A percentile compares a stretch with the other conserved stretches of the same genome.
These are phyloP conservation scores for Lablab purpureus DNA, from an alignment of 306 rosid genomes.

Conservation along the genomic window DNA sequence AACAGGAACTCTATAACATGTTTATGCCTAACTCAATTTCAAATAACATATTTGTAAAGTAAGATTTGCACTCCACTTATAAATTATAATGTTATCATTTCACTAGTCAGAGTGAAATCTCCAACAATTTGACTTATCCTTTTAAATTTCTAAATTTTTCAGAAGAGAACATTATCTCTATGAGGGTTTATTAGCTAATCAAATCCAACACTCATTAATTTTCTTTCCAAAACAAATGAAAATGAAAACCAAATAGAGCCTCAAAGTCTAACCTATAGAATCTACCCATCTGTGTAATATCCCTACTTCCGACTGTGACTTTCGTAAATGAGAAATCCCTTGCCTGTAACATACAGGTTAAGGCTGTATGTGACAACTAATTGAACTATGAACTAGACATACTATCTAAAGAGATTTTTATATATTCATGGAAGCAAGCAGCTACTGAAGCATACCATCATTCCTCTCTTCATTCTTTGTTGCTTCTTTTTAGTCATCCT, in stretches of 20 bases:
- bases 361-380: neutral
- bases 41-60: too few species aligned
- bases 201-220: neutral
- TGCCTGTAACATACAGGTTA: neutral
- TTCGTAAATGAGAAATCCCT: neutral
- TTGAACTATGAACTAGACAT: conserved; percentile 1
- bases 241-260: neutral
- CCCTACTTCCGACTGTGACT: neutral
- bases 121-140: neutral
- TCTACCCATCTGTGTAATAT: neutral
- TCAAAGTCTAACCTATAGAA: neutral
- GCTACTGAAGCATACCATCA: conserved; percentile 61
- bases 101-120: too few species aligned
- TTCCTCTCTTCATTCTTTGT: conserved; percentile 64
- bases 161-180: neutral
- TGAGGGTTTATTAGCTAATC: neutral
- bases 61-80: neutral
- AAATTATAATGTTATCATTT: too few species aligned
- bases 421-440: conserved; percentile 37
- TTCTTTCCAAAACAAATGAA: neutral
- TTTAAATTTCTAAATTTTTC: neutral
- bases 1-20: too few species aligned
- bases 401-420: conserved; percentile 15
- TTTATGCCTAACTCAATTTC: too few species aligned
- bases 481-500: conserved; percentile 70